Evolutionary conservation across 208 protist genomes (phyloP), one percentile per base, ranked within the genome.

Genomic region (Lotmaria passim): DNA sequence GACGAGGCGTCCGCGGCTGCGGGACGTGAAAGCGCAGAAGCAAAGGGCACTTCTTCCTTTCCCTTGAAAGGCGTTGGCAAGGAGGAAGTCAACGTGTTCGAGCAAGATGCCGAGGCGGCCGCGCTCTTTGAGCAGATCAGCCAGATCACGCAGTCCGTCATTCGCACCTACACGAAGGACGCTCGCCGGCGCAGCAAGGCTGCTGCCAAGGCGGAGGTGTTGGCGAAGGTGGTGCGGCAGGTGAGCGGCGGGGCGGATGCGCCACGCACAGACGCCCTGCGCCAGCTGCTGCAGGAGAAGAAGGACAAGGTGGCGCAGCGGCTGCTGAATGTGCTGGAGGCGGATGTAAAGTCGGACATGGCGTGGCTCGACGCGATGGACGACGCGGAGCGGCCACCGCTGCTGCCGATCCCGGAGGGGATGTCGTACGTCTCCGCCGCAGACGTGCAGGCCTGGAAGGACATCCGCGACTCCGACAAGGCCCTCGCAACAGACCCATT

Each of bases 371-470:
- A 93, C 57, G 68, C 79, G 51, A 92, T 95, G 86, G 77, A 87
- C 39, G 90, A 95, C 67, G 86, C 87, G 23, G 85, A 95, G 69
- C 82, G 90, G 26, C 90, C 90, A 28, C 84, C 85, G 55, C 73
- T 93, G 73, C 70, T 95, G 56, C 87, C 90, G n/a, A 66, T 95
- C 12, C 90, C 90, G n/a, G 81, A 89, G 46, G 78, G 76, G 24
- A 93, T 93, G 87, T 92, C 87, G 7, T 95, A 95, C 75, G 84
- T 93, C 11, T 92, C 85, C 2, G 90, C 90, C 10, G 85, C 83
- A 7, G 87, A 92, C 24, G 86, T 91, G 65, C 62, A 73, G 63
- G 82, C 87, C 39, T 93, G 87, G 86, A 41, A 63, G 50, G 81
- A 90, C 7, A 30, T 89, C 30, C 78, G 87, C 3, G 78, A 83